Evolutionary conservation across 176 grass and related monocot species (phyloP).

Genomic region (Olyra latifolia): DNA sequence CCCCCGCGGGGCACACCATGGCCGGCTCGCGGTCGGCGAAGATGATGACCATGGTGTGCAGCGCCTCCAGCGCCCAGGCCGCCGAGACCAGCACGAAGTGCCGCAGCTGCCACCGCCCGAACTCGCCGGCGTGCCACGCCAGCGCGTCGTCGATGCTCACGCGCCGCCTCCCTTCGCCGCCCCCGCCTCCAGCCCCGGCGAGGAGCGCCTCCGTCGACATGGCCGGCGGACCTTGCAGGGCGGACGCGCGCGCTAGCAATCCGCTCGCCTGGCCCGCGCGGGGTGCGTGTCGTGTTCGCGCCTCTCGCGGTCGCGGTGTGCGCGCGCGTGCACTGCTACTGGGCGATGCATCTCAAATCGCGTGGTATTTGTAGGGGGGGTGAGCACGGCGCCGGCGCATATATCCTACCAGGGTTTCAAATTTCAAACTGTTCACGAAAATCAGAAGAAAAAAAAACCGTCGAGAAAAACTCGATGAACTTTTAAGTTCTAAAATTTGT

Average conservation of each 20-base stretch:
- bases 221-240: no score
- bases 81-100: constrained; percentile 78
- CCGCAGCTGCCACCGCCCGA: constrained; percentile 93
- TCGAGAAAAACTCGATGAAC: no score
- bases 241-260: background rate
- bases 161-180: background rate
- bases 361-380: constrained; percentile 4
- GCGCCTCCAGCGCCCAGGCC: constrained; percentile 86
- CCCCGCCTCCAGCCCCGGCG: background rate
- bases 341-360: background rate
- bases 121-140: constrained; percentile 60
- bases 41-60: constrained; percentile 97
- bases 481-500: no score
- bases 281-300: background rate
- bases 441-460: no score
- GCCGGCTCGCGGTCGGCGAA: constrained; percentile 82
- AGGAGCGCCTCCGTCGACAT: constrained; percentile 50
- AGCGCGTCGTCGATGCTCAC: constrained; percentile 83
- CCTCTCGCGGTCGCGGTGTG: background rate
- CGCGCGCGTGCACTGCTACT: background rate
- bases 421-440: no score
- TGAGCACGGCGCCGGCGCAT: background rate
- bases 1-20: background rate
- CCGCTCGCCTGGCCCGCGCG: background rate
- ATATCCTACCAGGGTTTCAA: no score